Evolutionary conservation across 2,329 filamentous ascomycete species (phyloP), one percentile per base, ranked within the genome.

Genomic region (Colletotrichum sp.): DNA sequence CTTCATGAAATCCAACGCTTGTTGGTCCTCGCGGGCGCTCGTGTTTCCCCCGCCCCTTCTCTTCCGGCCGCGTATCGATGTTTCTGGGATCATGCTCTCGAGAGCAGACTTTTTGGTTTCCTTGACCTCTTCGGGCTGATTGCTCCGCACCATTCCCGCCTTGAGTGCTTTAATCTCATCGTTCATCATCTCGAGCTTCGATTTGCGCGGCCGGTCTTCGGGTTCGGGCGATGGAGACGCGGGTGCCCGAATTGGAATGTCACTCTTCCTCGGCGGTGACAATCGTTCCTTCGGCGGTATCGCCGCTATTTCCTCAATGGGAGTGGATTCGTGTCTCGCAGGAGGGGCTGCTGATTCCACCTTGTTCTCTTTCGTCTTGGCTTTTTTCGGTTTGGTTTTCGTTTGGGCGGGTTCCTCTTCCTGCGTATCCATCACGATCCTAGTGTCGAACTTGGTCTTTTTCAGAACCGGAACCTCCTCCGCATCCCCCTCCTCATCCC

Each of bases 91-190:
- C 90, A 96, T 91, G 38, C 90, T 88, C 81, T 96, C 94, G 7
- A 96, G 83, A 26, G 92, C 90, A 3, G 93, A 93, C 80, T 93
- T 93, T 80, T 91, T 91, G 78, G 90, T 90, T 78, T 92, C 89
- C 75, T 88, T 86, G 32, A 88, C 87, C 2, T 88, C 85, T 78
- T 87, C 88, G 1, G 84, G 81, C 68, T 89, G 85, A 30, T 90
- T 85, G 26, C 89, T 93, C 38, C 94, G 90, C 81, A 93, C 94
- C 93, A 97, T 95, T 1, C 94, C 96, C 10, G 94, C 94, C 83
- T 96, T 96, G 6, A 97, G 86, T 2, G 93, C 93, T 6, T 94
- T 94, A 70, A 96, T 95, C 80, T 97, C 93, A 48, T 94, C 94
- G 78, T 96, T 96, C 5, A 94, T 94, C 78, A 88, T 88, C 77